These are phyloP conservation scores for Collybia sp. DNA, from an alignment of 768 basidiomycete genomes.

Conservation along the genomic window DNA sequence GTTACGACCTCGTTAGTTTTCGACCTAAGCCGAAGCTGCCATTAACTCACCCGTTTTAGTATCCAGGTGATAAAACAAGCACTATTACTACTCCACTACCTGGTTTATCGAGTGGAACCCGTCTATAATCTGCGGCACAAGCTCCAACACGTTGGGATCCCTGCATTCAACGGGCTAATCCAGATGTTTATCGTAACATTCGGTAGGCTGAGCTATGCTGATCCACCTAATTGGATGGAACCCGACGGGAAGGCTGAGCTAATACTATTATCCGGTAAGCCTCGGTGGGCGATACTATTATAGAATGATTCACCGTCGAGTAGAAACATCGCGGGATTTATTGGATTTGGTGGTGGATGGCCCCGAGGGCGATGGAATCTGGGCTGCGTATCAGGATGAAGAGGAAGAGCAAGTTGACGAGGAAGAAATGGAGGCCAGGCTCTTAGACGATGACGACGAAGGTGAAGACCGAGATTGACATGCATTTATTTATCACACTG, in stretches of 20 bases:
- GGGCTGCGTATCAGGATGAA: conserved; percentile 53
- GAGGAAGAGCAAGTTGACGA: conserved; percentile 42
- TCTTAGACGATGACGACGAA: conserved; percentile 23
- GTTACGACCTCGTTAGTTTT: conserved; percentile 30
- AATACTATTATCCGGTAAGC: conserved; percentile 43
- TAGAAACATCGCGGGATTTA: conserved; percentile 57
- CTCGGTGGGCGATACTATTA: conserved; percentile 1
- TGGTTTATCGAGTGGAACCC: conserved; percentile 48
- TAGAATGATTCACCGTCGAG: conserved; percentile 1
- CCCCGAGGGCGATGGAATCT: conserved; percentile 63
- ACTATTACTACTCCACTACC: conserved; percentile 55
- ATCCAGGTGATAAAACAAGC: conserved; percentile 48
- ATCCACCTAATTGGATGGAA: conserved; percentile 57
- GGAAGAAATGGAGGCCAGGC: conserved; percentile 53
- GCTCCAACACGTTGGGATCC: conserved; percentile 48
- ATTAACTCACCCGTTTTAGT: conserved; percentile 30
- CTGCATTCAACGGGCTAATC: conserved; percentile 55
- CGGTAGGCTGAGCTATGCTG: conserved; percentile 69
- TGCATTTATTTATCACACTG: not conserved
- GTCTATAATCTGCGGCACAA: conserved; percentile 51
- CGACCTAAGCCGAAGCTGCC: not conserved
- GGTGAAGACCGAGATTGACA: not conserved
- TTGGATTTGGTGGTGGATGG: conserved; percentile 69
- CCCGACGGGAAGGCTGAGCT: conserved; percentile 32
- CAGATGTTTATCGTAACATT: conserved; percentile 77